A percentile compares a stretch with the other conserved stretches of the same genome.
phyloP scores from a whole-genome alignment of 2,329 filamentous ascomycete species.

The Fusarium sp. region DNA sequence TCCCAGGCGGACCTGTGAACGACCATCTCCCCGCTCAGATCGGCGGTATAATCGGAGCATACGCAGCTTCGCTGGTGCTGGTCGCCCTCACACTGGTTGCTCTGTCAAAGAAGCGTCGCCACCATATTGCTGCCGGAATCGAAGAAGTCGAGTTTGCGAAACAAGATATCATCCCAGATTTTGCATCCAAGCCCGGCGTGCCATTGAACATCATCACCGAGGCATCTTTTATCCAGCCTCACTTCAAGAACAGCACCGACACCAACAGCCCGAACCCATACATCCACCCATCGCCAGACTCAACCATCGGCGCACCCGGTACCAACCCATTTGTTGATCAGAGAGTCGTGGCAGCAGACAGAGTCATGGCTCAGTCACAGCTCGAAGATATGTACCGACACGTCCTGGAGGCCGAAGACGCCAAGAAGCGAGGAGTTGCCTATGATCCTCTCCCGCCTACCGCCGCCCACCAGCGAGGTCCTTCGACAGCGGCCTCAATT shows the following conservation, averaged over 20 bases:
- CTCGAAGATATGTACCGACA: conserved; percentile 92
- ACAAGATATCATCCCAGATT: conserved; percentile 40
- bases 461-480: conserved; percentile 38
- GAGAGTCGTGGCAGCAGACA: conserved; percentile 79
- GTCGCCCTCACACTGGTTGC: conserved; percentile 75
- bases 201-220: conserved; percentile 35
- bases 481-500: conserved; percentile 33
- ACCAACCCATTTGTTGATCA: conserved; percentile 81
- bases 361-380: conserved; percentile 80
- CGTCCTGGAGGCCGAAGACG: conserved; percentile 89
- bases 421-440: conserved; percentile 67
- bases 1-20: conserved; percentile 69
- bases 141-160: conserved; percentile 61
- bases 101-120: conserved; percentile 67
- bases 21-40: conserved; percentile 84
- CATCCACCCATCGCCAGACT: conserved; percentile 59
- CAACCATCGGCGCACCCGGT: conserved; percentile 63
- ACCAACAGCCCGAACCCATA: conserved; percentile 53
- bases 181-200: conserved; percentile 27
- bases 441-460: conserved; percentile 57
- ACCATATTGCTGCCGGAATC: conserved; percentile 64
- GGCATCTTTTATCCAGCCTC: conserved; percentile 53
- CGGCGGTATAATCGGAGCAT: conserved; percentile 84
- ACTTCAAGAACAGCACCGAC: conserved; percentile 60
- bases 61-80: conserved; percentile 81